Base-by-base conservation (phyloP, 179 eudicot genomes). In the Dionaea muscipula region DNA sequence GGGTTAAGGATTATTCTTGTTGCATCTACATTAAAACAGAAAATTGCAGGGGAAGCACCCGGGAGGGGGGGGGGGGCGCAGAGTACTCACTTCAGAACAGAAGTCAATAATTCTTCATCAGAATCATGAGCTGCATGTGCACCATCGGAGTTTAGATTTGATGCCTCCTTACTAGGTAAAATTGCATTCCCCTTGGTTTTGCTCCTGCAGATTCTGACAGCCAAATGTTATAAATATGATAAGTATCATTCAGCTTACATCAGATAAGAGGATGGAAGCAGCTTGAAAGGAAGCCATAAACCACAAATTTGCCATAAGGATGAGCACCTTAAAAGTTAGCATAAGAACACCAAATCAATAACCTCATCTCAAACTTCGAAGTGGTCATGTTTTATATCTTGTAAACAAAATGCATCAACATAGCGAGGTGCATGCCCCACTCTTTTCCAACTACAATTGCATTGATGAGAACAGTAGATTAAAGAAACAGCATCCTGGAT, bases 31-130 rank as follows among this genome's bases (percentile, higher is more conserved):
- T 12, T 31, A 47, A 3, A 33, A 28, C 22, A 20, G 28, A 14
- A 26, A 11, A 49, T 22, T 22, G 18, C 18, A 49, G 8, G 20
- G 35, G 8, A 49, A 26, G 53, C 25, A 3, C 33, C 16, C 16
- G 47, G 28, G 57, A 31, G 28, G 55, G 47, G 35, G 51, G 66
- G 52, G 53, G 64, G 48, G 53, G 53, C 66, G 28, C 39, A 46
- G 36, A 52, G 52, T 40, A 60, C 79, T 66, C 74, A 85, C 96
- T 57, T 70, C 46, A 75, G 43, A 46, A 75, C 19, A 38, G 88
- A 75, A 66, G 72, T 70, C 50, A 79, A 66, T 39, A 61, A 39
- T 59, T 82, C 85, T 53, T 78, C 78, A 59, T 77, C 96, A 56
- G 85, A 80, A 61, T 51, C 62, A 55, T 61, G 70, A 35, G 58